Conservation (phyloP, 345 rosid genomes). For the Iberis pinnata region DNA sequence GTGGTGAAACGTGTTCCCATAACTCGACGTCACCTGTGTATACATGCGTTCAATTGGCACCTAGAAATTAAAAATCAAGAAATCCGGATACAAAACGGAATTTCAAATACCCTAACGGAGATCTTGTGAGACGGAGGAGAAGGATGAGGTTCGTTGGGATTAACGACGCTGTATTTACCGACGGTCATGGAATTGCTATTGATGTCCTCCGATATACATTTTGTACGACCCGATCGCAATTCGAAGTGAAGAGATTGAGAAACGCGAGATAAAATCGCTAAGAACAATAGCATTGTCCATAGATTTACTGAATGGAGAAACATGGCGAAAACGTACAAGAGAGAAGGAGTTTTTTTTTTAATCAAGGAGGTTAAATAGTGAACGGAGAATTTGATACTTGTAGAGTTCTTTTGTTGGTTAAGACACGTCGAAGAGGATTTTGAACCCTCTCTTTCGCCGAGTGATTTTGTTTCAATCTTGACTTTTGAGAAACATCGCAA, state of each 20-base stretch:
- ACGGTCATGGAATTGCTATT: constrained; percentile 77
- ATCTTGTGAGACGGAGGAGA: constrained; percentile 63
- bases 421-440: too few relatives aligned
- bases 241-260: constrained; percentile 69
- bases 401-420: too few relatives aligned
- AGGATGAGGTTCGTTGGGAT: constrained; percentile 59
- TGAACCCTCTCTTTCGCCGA: too few relatives aligned
- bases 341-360: neutral
- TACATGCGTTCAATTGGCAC: neutral
- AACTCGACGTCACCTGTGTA: constrained; percentile 67
- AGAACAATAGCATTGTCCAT: neutral
- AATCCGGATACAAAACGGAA: neutral
- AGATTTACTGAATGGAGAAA: constrained; percentile 18
- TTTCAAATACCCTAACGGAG: constrained; percentile 51
- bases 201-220: constrained; percentile 87
- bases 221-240: constrained; percentile 64
- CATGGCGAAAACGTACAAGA: constrained; percentile 23
- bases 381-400: too few relatives aligned
- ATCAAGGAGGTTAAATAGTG: too few relatives aligned
- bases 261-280: constrained; percentile 26
- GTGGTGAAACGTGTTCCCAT: constrained; percentile 63
- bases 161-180: constrained; percentile 74
- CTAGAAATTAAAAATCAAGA: neutral
- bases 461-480: too few relatives aligned
- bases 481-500: too few relatives aligned